A percentile compares a stretch with the other conserved stretches of the same genome.
phyloP scores from a whole-genome alignment of 2,329 filamentous ascomycete genomes.

The Trichoderma sp. region DNA sequence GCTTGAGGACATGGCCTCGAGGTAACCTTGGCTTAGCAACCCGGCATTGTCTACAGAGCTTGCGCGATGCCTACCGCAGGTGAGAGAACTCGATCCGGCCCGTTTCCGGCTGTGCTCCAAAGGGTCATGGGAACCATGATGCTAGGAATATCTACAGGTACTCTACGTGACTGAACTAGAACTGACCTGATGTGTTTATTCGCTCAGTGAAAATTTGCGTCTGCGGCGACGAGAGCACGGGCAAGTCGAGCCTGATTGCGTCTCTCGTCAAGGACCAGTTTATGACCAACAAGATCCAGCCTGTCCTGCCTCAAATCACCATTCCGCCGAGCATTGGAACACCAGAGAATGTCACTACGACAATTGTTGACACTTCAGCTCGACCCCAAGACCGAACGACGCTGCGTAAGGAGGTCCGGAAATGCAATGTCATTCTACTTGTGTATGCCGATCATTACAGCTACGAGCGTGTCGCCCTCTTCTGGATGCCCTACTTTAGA shows the following conservation, averaged over 20 bases:
- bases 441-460: constrained; percentile 99
- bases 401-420: constrained; percentile 89
- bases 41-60: constrained; percentile 6
- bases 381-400: constrained; percentile 89
- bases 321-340: constrained; percentile 91
- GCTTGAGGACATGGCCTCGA: constrained; percentile 24
- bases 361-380: constrained; percentile 95
- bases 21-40: constrained; percentile 10
- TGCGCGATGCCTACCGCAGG: constrained; percentile 30
- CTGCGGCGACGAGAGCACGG: constrained; percentile 93
- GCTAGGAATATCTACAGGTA: background rate
- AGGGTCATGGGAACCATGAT: background rate
- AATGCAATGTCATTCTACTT: constrained; percentile 93
- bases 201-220: constrained; percentile 82
- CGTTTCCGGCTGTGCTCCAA: background rate
- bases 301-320: constrained; percentile 90
- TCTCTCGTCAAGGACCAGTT: constrained; percentile 97
- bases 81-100: background rate
- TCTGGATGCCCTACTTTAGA: constrained; percentile 98
- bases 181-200: background rate
- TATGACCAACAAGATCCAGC: constrained; percentile 91
- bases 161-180: background rate
- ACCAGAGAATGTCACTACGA: constrained; percentile 94
- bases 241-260: constrained; percentile 89
- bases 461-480: constrained; percentile 93